These are phyloP conservation scores for Fusarium clavum DNA, from an alignment of 2,329 filamentous ascomycete species.

Conservation along the genomic window DNA sequence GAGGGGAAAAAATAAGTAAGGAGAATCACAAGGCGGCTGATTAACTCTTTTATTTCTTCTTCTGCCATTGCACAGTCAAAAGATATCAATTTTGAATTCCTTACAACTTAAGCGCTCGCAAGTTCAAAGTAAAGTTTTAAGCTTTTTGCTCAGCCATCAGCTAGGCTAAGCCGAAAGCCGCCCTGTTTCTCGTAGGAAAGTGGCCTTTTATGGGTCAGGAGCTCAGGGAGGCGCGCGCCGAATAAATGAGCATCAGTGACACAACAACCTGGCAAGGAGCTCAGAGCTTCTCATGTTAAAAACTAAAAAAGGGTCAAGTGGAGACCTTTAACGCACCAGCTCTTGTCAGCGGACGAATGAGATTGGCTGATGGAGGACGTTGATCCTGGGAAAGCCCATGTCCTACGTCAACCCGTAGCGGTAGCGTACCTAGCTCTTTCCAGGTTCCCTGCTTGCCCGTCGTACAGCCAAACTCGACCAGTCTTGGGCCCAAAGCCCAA, in stretches of 20 bases:
- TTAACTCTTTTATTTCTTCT: neutral
- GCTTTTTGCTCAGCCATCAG: constrained; percentile 30
- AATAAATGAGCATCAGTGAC: constrained; percentile 36
- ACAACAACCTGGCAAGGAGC: constrained; percentile 16
- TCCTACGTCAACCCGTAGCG: constrained; percentile 32
- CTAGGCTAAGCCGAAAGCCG: constrained; percentile 4
- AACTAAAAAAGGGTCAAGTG: constrained; percentile 6
- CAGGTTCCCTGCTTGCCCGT: constrained; percentile 1
- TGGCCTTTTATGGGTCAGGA: constrained; percentile 13
- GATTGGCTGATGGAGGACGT: neutral
- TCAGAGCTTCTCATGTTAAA: constrained; percentile 9
- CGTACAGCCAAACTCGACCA: neutral
- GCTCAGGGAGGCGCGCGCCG: constrained; percentile 17
- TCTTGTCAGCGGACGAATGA: neutral
- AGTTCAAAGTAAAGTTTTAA: constrained; percentile 36
- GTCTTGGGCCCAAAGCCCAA: neutral
- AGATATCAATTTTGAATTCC: neutral
- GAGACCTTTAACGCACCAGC: constrained; percentile 19
- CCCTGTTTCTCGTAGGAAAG: constrained; percentile 3
- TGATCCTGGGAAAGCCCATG: constrained; percentile 28
- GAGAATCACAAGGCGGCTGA: neutral
- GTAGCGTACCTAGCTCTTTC: neutral
- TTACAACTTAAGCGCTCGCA: neutral
- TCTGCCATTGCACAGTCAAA: neutral
- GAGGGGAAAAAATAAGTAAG: neutral